Evolutionary conservation across 2,329 filamentous ascomycete species (phyloP).

Genomic region (Aspergillus sojae): DNA sequence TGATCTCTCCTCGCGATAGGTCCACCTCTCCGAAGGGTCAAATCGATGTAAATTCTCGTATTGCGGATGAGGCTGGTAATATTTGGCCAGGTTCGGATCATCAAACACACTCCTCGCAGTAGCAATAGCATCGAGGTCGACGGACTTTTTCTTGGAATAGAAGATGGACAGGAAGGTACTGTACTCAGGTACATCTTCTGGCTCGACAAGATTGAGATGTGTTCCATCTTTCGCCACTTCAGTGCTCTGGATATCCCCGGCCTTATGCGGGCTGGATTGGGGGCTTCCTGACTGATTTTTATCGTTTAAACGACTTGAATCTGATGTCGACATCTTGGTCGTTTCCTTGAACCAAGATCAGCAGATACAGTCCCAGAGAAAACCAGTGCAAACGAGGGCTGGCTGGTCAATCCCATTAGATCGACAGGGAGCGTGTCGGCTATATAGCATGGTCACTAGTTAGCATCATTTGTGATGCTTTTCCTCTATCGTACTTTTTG

Average conservation of each 20-base stretch:
- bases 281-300: background rate
- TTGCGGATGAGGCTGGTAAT: conserved; percentile 14
- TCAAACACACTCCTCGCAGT: background rate
- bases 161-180: background rate
- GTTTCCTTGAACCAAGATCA: background rate
- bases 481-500: background rate
- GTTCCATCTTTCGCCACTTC: background rate
- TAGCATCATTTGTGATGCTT: background rate
- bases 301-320: background rate
- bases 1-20: conserved; percentile 28
- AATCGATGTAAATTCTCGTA: conserved; percentile 44
- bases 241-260: background rate
- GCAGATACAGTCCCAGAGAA: background rate
- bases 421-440: background rate
- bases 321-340: background rate
- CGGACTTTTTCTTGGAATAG: background rate
- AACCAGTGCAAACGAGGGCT: background rate
- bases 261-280: background rate
- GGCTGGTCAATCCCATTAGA: background rate
- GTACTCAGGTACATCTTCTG: background rate
- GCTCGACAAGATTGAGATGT: background rate
- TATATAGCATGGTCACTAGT: background rate
- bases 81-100: background rate
- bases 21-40: conserved; percentile 34
- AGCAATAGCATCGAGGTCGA: background rate